Evolutionary conservation across 352 stramenopile genomes (phyloP), one percentile per base, ranked within the genome.

Genomic region (Pythium dissimile): DNA sequence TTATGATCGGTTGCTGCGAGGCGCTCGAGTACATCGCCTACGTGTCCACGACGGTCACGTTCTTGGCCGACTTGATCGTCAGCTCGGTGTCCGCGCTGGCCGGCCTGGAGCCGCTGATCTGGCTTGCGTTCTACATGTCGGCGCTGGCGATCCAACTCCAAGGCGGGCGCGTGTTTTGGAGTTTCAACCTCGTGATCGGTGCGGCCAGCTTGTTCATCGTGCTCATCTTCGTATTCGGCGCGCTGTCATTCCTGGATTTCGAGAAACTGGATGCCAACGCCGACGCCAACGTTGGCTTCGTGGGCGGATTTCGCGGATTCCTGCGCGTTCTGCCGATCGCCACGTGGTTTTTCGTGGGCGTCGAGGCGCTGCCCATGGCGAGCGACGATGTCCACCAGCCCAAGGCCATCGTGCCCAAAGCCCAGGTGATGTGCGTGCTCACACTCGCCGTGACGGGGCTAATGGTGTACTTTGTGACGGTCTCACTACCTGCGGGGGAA

Each of bases 341-440:
- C 2, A 21, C 56, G 21, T 66, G 55, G 59, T 52, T 59, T 13
- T 65, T 42, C 18, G n/a, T 65, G 0, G 57, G 49, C 20, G 39
- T 65, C 9, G 57, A 65, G 24, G 49, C 57, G 6, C 42, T 55
- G 15, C 30, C 21, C 34, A 45, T 66, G 21, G 30, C 59, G 16
- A 51, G 59, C 32, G 35, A 49, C 28, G 51, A 66, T 10, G 59
- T 56, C 69, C 61, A 26, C 65, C 71, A 73, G 0, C 70, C 78
- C 0, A 81, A 78, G n/a, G 35, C 66, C 3, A 56, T 65, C 10
- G 59, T 86, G 2, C 71, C 77, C 0, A 60, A 67, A 5, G 73
- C 62, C 1, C 74, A 88, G 54, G 44, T 85, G 10, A 13, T 39
- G 6, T 85, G 61, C 21, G 43, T 73, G 9, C n/a, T 63, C 10